These are phyloP conservation scores for Panus rudis DNA, from an alignment of 768 basidiomycete genomes.

Conservation along the genomic window DNA sequence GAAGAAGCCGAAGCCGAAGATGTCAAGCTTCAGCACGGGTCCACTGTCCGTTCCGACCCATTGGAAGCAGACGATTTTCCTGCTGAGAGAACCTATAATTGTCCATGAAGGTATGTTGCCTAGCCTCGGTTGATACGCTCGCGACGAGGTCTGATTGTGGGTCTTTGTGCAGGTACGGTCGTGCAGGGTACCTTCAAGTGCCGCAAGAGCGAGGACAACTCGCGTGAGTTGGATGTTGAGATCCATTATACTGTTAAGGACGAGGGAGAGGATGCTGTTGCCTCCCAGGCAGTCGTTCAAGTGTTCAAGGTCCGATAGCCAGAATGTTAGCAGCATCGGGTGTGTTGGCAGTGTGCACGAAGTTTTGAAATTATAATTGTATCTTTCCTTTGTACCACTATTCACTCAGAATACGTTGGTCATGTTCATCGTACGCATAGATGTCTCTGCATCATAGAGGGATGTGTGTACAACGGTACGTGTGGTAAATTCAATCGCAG, in stretches of 20 bases:
- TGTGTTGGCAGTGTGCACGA: too few relatives aligned
- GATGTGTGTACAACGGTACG: too few relatives aligned
- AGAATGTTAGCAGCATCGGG: too few relatives aligned
- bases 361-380: too few relatives aligned
- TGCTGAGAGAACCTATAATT: slow-evolving; percentile 73
- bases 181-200: slow-evolving; percentile 81
- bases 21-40: slow-evolving; percentile 85
- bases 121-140: neutral
- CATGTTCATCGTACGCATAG: too few relatives aligned
- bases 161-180: slow-evolving; percentile 45
- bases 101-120: slow-evolving; percentile 59
- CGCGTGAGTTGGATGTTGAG: slow-evolving; percentile 86
- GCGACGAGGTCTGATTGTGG: neutral
- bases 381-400: too few relatives aligned
- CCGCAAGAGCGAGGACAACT: slow-evolving; percentile 71
- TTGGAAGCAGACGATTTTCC: slow-evolving; percentile 93
- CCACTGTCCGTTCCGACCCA: slow-evolving; percentile 85
- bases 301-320: slow-evolving; percentile 69
- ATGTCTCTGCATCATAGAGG: too few relatives aligned
- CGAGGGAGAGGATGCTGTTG: slow-evolving; percentile 22
- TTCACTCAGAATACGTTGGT: too few relatives aligned
- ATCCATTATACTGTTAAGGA: slow-evolving; percentile 65
- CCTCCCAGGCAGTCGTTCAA: slow-evolving; percentile 53
- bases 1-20: slow-evolving; percentile 36
- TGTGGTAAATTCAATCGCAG: too few relatives aligned